Conservation (phyloP, 2,329 filamentous ascomycete species). For the Colletotrichum karsti region DNA sequence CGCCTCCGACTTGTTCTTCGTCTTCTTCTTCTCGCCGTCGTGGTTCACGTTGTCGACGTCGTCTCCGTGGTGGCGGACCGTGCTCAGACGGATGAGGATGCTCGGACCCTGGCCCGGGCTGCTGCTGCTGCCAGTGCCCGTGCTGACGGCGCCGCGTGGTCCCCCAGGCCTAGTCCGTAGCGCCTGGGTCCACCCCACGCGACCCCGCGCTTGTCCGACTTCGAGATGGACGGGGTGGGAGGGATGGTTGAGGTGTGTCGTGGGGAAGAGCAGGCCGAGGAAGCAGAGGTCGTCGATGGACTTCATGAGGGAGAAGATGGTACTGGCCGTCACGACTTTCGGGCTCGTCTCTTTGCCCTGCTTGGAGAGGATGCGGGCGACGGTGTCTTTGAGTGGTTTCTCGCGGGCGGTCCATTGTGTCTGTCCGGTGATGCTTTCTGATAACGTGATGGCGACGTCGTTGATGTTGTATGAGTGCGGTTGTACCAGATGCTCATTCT, state of each 20-base stretch:
- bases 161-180: slow-evolving; percentile 8
- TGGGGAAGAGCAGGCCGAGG: slow-evolving; percentile 15
- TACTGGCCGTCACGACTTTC: background rate
- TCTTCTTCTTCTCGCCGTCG: too few relatives aligned
- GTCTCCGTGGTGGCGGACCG: slow-evolving; percentile 8
- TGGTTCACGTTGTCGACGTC: too few relatives aligned
- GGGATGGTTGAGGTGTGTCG: slow-evolving; percentile 14
- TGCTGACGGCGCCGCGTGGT: too few relatives aligned
- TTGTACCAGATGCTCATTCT: background rate
- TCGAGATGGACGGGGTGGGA: slow-evolving; percentile 20
- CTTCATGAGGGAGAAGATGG: slow-evolving; percentile 20
- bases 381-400: background rate
- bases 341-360: slow-evolving; percentile 10
- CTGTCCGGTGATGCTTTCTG: slow-evolving; percentile 13
- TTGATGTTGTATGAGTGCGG: slow-evolving; percentile 17
- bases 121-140: too few relatives aligned
- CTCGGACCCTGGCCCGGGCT: background rate
- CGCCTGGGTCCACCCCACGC: slow-evolving; percentile 23
- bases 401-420: slow-evolving; percentile 13
- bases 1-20: background rate
- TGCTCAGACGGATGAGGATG: slow-evolving; percentile 28
- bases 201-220: slow-evolving; percentile 17
- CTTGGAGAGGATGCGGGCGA: slow-evolving; percentile 9
- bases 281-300: slow-evolving; percentile 21
- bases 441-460: slow-evolving; percentile 18